phyloP scores from a whole-genome alignment of 257 asterid genomes.

The Leonotis leonurus region DNA sequence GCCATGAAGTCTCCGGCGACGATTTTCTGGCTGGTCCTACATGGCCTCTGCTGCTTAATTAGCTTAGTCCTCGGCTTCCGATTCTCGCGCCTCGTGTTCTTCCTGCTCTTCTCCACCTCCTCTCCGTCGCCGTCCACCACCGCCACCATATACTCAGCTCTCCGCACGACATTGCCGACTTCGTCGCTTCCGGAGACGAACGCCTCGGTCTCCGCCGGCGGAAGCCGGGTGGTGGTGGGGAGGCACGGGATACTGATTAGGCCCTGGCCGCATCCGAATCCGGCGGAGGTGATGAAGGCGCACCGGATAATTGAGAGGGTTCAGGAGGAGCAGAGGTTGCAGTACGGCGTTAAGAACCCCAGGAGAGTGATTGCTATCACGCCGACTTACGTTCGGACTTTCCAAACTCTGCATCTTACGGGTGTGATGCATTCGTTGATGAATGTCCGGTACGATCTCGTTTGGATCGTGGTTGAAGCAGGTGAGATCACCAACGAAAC shows the following conservation, averaged over 20 bases:
- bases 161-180: constrained; percentile 14
- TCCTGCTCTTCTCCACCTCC: constrained; percentile 48
- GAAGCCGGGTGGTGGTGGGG: constrained; percentile 85
- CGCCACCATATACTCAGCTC: constrained; percentile 36
- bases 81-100: constrained; percentile 81
- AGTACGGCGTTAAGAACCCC: constrained; percentile 75
- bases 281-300: constrained; percentile 85
- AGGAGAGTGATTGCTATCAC: constrained; percentile 69
- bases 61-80: constrained; percentile 90
- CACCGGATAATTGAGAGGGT: constrained; percentile 82
- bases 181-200: constrained; percentile 29
- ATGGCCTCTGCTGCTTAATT: constrained; percentile 73
- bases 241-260: constrained; percentile 87
- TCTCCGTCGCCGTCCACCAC: constrained; percentile 37
- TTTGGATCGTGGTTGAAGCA: constrained; percentile 96
- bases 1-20: constrained; percentile 66
- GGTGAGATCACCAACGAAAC: constrained; percentile 78
- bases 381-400: constrained; percentile 88
- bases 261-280: constrained; percentile 99
- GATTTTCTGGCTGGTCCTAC: constrained; percentile 70
- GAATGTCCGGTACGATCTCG: constrained; percentile 73
- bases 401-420: constrained; percentile 87
- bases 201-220: constrained; percentile 20
- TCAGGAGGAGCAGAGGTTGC: constrained; percentile 80
- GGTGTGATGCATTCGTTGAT: constrained; percentile 93